A percentile compares a stretch with the other conserved stretches of the same genome.
phyloP scores from a whole-genome alignment of 2,329 filamentous ascomycete species.

The Ophiostoma quercus region DNA sequence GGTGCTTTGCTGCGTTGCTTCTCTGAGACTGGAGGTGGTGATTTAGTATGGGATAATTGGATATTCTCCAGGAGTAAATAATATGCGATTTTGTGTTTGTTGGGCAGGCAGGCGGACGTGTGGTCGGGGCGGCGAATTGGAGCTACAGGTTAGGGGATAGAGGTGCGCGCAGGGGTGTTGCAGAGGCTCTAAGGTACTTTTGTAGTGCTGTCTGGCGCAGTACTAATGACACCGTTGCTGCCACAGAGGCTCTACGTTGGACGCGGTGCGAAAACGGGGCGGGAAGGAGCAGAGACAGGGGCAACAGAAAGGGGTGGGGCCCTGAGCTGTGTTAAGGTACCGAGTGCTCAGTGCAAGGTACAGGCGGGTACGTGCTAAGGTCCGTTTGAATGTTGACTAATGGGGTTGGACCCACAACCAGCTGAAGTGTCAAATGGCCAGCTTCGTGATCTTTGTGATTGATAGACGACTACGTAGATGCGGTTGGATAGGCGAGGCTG shows the following conservation, averaged over 20 bases:
- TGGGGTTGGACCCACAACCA: background rate
- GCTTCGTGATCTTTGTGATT: background rate
- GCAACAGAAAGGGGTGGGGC: background rate
- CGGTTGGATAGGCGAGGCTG: too few species aligned
- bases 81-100: slow-evolving; percentile 14
- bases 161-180: background rate
- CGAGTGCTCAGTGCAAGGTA: background rate
- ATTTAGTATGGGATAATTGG: background rate
- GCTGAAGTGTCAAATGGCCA: too few species aligned
- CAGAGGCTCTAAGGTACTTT: background rate
- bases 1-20: slow-evolving; percentile 3
- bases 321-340: background rate
- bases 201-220: background rate
- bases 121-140: slow-evolving; percentile 3
- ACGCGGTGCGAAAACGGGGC: slow-evolving; percentile 13
- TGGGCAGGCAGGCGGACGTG: slow-evolving; percentile 5
- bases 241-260: background rate
- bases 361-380: background rate
- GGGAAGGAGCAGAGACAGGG: background rate
- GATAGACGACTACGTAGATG: background rate
- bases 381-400: background rate
- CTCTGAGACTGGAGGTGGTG: background rate
- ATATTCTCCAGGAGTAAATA: slow-evolving; percentile 3
- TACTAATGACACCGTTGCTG: background rate
- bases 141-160: background rate